Conservation (phyloP, 768 basidiomycete genomes). For the Kwoniella europaea region DNA sequence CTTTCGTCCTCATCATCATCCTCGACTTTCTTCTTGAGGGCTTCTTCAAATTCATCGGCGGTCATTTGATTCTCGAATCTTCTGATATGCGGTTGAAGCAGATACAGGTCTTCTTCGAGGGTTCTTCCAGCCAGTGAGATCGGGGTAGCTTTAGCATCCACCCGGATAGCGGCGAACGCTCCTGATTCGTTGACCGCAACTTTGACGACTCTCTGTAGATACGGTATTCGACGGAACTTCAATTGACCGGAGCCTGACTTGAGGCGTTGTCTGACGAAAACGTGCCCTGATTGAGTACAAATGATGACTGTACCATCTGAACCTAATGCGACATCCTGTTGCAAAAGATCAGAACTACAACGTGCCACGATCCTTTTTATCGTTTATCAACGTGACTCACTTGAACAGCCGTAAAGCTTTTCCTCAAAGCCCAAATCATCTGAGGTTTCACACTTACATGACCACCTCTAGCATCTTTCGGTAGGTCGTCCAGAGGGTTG, state of each 20-base stretch:
- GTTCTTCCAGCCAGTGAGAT: conserved; percentile 66
- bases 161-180: conserved; percentile 80
- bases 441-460: conserved; percentile 71
- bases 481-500: conserved; percentile 52
- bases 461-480: conserved; percentile 57
- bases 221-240: conserved; percentile 80
- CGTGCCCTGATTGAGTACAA: conserved; percentile 93
- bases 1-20: conserved; percentile 63
- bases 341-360: background rate
- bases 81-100: conserved; percentile 69
- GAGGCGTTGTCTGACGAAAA: conserved; percentile 77
- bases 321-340: conserved; percentile 83
- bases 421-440: conserved; percentile 85
- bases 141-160: conserved; percentile 69
- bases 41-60: conserved; percentile 42
- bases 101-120: conserved; percentile 70
- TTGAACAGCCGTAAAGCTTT: conserved; percentile 81
- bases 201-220: conserved; percentile 79
- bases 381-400: conserved; percentile 57
- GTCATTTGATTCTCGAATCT: conserved; percentile 45
- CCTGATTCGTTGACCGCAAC: conserved; percentile 88
- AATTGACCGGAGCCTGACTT: conserved; percentile 57
- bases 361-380: background rate
- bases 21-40: conserved; percentile 22
- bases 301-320: conserved; percentile 85